Base-by-base conservation (phyloP, 106 monocot genomes). In the Dioscorea alata region DNA sequence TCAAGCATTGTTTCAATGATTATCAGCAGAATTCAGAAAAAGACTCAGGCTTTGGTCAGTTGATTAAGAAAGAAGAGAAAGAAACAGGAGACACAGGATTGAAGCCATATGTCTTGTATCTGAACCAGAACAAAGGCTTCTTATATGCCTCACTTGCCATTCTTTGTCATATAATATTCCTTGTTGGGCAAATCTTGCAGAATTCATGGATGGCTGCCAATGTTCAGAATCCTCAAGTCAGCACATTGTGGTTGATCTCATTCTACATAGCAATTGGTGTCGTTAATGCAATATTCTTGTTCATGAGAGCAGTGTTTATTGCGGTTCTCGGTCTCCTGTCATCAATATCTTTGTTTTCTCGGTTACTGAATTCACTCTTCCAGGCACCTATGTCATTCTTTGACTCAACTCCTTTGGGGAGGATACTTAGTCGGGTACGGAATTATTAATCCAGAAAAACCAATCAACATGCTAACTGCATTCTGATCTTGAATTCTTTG, bases 121-220 rank as follows among this genome's bases (percentile, higher is more conserved):
- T 99, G 64, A 72, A 57, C 25, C 97, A 99, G 73, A 87, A 93
- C 65, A 92, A 82, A 60, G 97, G 97, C 12, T 90, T 76, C 51
- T 65, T 92, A 32, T 83, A 85, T 74, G 28, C 60, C 35, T 75
- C 76, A 4, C 28, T 93, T 4, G 69, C 74, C 61, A 56, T 63
- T 34, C 68, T 92, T 53, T 87, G 64, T 64, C 97, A 93, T 69
- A 48, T 65, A 35, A 63, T 80, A 67, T 99, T 99, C 74, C 33
- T 93, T 72, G 65, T 68, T 48, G 89, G 92, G 14, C 97, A 99
- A 71, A 79, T 99, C 49, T 85, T 70, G 2, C 97, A 99, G 58
- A 99, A 99, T 60, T 82, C 92, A 66, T 99, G 97, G 97, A 90
- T 99, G 97, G 97, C 97, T 64, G 84, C 85, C 21, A 92, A 99